Conservation (phyloP, 805 yeast species). For the Metschnikowia cubensis region DNA sequence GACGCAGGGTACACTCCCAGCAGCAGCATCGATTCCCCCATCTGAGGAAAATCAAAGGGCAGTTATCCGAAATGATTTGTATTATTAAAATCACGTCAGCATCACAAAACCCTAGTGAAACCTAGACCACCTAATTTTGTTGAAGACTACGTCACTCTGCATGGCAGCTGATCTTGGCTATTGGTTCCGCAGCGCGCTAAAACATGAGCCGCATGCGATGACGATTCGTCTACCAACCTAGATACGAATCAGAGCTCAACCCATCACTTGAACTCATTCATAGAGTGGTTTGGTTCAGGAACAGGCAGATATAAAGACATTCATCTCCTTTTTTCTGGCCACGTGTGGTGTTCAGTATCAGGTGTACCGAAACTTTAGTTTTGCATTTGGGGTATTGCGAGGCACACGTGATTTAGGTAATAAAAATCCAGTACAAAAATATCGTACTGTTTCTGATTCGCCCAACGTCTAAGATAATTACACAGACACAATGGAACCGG, state of each 20-base stretch:
- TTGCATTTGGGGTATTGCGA: constrained; percentile 4
- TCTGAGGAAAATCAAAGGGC: not conserved
- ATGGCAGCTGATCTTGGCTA: not conserved
- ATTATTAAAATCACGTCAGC: not conserved
- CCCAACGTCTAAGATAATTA: not conserved
- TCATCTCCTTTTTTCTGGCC: not conserved
- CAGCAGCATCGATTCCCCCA: not conserved
- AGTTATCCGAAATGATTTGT: not conserved
- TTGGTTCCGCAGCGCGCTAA: not conserved
- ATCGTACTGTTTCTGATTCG: not conserved
- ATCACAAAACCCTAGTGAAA: not conserved
- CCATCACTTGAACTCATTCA: too few species aligned
- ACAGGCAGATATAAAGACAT: too few species aligned
- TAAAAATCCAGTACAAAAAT: constrained; percentile 4
- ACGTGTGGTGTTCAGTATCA: not conserved
- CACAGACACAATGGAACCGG: constrained; percentile 8
- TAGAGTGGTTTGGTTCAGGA: too few species aligned
- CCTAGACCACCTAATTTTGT: not conserved
- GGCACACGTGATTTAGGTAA: constrained; percentile 5
- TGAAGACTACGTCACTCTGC: not conserved
- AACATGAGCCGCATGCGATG: not conserved
- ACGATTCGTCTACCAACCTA: not conserved
- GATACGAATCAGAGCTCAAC: too few species aligned
- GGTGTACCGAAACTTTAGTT: not conserved
- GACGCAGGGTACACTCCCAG: not conserved